Evolutionary conservation across 352 stramenopile species (phyloP), one percentile per base, ranked within the genome.

Genomic region (Phytophthora pseudosyringae): DNA sequence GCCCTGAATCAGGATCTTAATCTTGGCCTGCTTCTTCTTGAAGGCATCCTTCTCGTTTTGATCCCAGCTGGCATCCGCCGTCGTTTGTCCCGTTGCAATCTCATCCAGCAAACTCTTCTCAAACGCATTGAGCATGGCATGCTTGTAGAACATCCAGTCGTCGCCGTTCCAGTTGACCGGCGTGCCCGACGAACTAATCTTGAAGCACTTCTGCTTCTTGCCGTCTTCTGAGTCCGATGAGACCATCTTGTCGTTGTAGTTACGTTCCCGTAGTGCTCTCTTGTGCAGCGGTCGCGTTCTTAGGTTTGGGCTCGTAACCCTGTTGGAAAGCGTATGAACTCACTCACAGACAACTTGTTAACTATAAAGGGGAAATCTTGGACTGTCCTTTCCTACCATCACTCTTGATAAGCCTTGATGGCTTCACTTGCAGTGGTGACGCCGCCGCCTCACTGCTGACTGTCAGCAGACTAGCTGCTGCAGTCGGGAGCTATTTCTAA

Each of bases 71-170:
- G 21, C n/a, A 15, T 55, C 15, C 36, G 32, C 31, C 13, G 0
- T 15, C n/a, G 28, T 38, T 1, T 28, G 12, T 4, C 33, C 59
- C 1, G 4, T 46, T 2, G 47, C 16, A 3, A 59, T 53, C 15
- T 40, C 10, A 21, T 52, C 13, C 40, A 61, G 9, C 18, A 65
- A 40, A 3, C 35, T 57, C 48, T 61, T 51, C 35, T 61, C 41
- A 9, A 71, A 58, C 3, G 48, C 48, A 31, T 71, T 65, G 0
- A 53, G 13, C 54, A 71, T 71, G 0, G 41, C 40, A 13, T 58
- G 49, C 16, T 71, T 66, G 63, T 59, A 62, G 48, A 62, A 71
- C 0, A 41, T 39, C 55, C 55, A 54, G 28, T 71, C 54, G 1
- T 66, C 35, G 0, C 55, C 55, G 21, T 66, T 49, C 56, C 55